phyloP scores from a whole-genome alignment of 2,329 filamentous ascomycete species.

The Aureobasidium pullulans region DNA sequence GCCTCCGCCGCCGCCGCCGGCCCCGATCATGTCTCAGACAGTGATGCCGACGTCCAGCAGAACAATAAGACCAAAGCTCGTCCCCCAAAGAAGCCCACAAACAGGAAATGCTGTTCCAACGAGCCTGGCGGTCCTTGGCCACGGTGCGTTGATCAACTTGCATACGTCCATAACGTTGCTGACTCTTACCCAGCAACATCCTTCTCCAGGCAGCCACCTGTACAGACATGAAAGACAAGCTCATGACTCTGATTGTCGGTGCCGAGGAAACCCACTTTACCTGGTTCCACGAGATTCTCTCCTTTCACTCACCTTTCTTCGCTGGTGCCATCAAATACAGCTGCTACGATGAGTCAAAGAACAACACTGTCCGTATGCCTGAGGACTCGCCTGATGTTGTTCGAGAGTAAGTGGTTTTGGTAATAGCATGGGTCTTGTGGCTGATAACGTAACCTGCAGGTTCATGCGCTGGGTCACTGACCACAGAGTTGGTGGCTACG shows the following conservation, averaged over 20 bases:
- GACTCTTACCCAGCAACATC: background rate
- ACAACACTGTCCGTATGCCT: background rate
- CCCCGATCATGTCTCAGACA: too few relatives aligned
- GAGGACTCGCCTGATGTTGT: background rate
- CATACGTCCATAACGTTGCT: background rate
- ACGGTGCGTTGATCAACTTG: background rate
- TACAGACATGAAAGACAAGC: background rate
- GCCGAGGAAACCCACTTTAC: background rate
- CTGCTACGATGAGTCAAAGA: background rate
- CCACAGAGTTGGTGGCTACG: background rate
- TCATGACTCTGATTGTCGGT: background rate
- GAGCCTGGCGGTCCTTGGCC: background rate
- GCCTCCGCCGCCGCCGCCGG: background rate
- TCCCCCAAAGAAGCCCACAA: background rate
- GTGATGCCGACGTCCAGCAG: too few relatives aligned
- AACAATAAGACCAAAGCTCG: background rate
- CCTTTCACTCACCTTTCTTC: constrained; percentile 1
- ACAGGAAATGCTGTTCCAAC: background rate
- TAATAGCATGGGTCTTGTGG: background rate
- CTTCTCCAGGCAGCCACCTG: background rate
- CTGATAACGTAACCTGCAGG: background rate
- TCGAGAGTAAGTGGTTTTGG: background rate
- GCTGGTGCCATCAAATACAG: background rate
- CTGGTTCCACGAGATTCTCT: background rate
- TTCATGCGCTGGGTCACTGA: constrained; percentile 5